phyloP scores from a whole-genome alignment of 768 basidiomycete genomes.

The Suillus variegatus region DNA sequence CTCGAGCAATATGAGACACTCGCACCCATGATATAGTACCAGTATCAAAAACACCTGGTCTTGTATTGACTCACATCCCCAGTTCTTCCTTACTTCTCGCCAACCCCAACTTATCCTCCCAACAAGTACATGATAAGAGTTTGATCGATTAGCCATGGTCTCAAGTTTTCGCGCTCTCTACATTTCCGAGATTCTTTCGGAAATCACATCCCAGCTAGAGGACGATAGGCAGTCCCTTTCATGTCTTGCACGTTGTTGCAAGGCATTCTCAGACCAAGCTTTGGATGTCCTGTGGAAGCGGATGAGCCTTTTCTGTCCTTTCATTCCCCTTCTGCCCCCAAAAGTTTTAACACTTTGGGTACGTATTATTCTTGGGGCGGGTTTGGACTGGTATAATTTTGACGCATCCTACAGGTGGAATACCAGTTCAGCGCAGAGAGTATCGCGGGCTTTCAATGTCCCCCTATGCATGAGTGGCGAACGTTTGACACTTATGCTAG shows the following conservation, averaged over 20 bases:
- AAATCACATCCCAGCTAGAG: constrained; percentile 14
- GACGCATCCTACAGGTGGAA: background rate
- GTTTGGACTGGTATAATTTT: background rate
- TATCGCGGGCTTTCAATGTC: constrained; percentile 14
- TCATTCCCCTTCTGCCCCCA: constrained; percentile 18
- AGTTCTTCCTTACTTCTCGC: background rate
- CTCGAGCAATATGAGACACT: background rate
- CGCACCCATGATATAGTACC: constrained; percentile 3
- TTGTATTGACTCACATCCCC: background rate
- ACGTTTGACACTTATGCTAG: constrained; percentile 18
- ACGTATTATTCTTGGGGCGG: background rate
- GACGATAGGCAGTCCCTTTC: constrained; percentile 13
- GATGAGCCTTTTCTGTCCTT: constrained; percentile 19
- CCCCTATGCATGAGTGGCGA: constrained; percentile 16
- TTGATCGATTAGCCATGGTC: background rate
- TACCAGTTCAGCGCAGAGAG: constrained; percentile 1
- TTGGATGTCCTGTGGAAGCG: constrained; percentile 22
- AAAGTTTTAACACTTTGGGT: constrained; percentile 16
- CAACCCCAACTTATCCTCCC: background rate
- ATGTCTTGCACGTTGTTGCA: constrained; percentile 15
- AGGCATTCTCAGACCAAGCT: constrained; percentile 12
- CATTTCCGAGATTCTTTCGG: constrained; percentile 18
- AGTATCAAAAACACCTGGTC: background rate
- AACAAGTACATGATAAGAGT: background rate
- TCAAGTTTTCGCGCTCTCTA: constrained; percentile 8